A percentile compares a stretch with the other conserved stretches of the same genome.
Conservation (phyloP, 2,329 filamentous ascomycete species). For the Cladosporium sp. region DNA sequence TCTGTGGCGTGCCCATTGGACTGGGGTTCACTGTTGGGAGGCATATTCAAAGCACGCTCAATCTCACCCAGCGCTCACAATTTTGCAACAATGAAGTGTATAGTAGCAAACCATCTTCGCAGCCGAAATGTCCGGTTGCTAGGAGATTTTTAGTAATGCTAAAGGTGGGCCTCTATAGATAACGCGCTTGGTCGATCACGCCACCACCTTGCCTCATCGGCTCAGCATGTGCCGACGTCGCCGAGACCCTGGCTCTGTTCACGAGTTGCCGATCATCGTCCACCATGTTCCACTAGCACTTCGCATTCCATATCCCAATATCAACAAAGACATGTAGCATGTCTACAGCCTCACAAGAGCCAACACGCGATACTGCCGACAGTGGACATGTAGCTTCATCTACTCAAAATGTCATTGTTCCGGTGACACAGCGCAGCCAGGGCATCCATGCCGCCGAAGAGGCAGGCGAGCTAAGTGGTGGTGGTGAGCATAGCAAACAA, state of each 20-base stretch:
- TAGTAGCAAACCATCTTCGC: neutral
- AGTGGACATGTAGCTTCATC: neutral
- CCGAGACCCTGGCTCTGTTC: slow-evolving; percentile 1
- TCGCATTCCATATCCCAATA: neutral
- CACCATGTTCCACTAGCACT: neutral
- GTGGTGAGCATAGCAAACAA: slow-evolving; percentile 13
- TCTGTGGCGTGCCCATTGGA: slow-evolving; percentile 7
- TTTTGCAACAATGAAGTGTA: neutral
- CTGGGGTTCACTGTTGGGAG: neutral
- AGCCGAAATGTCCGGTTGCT: neutral
- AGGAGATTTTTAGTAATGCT: slow-evolving; percentile 1
- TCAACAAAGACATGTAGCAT: slow-evolving; percentile 21
- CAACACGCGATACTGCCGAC: neutral
- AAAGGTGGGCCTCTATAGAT: slow-evolving; percentile 15
- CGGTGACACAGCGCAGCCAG: slow-evolving; percentile 3
- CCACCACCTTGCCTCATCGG: slow-evolving; percentile 16
- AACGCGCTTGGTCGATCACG: slow-evolving; percentile 7
- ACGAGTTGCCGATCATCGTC: slow-evolving; percentile 2
- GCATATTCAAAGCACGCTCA: neutral
- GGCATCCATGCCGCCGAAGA: slow-evolving; percentile 11
- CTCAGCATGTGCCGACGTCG: slow-evolving; percentile 9
- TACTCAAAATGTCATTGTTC: slow-evolving; percentile 10
- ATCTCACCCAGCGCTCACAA: neutral
- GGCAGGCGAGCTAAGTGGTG: slow-evolving; percentile 15
- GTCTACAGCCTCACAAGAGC: slow-evolving; percentile 15